Base-by-base conservation (phyloP, 2,329 filamentous ascomycete genomes). In the Colletotrichum nymphaeae region DNA sequence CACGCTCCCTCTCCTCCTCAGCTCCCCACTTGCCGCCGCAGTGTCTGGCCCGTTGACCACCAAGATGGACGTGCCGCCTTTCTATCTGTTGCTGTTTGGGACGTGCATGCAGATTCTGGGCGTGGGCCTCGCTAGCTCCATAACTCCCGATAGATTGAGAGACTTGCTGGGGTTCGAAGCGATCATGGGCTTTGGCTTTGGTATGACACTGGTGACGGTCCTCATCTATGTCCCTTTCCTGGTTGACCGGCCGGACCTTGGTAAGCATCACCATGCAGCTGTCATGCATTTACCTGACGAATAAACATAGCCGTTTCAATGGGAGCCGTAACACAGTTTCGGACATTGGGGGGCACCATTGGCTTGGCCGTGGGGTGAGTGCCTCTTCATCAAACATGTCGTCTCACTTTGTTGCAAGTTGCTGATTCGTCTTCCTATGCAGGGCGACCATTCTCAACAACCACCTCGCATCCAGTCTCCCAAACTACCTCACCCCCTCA, bases 141-240 rank as follows among this genome's bases (percentile, higher is more conserved):
- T 80, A 9, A 37, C 66, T 5, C 70, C 75, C n/a, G 74, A 72
- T 12, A 72, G 67, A 5, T 63, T 73, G 28, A 63, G 71, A 1
- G 75, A 75, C 5, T 76, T 81, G 52, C 82, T 81, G 68, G 81
- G 79, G 7, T 84, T 80, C 52, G 76, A 84, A 65, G 79, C 77
- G 2, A 72, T 84, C 9, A 80, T 83, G 75, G 83, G 81, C 9
- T 78, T 82, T 24, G 82, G 83, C 1, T 81, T 84, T 67, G 83
- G 81, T 2, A 75, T 83, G 63, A 77, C 72, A 14, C 79, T 81
- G 56, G 77, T 76, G 28, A 80, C 80, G 3, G 62, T 83, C 9
- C 55, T 83, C 7, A 80, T 80, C 37, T 77, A 81, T 37, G 79
- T 78, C 49, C 78, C 76, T 24, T 62, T 83, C 64, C 75, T 82